phyloP scores from a whole-genome alignment of 805 yeast genomes.

The Jamesozyma rosinii region DNA sequence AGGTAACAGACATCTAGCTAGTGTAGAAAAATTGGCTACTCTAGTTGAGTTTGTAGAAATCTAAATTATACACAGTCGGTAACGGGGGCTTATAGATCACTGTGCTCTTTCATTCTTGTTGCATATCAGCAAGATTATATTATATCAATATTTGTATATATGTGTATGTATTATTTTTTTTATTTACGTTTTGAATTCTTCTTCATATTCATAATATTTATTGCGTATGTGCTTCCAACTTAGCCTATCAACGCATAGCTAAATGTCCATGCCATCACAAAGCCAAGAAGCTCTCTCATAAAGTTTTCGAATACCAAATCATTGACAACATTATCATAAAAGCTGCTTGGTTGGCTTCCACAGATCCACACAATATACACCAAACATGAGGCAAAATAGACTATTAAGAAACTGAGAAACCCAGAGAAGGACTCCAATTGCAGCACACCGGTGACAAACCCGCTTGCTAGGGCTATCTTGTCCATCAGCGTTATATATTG shows the following conservation, averaged over 20 bases:
- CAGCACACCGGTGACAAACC: conserved; percentile 48
- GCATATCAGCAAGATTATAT: not conserved
- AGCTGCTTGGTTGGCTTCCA: conserved; percentile 30
- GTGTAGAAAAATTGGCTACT: conserved; percentile 31
- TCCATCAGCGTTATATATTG: conserved; percentile 33
- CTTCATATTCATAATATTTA: not conserved
- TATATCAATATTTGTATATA: not conserved
- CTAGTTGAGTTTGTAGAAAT: conserved; percentile 26
- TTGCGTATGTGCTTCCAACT: too few relatives aligned
- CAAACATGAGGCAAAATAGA: conserved; percentile 30
- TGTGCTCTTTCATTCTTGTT: too few relatives aligned
- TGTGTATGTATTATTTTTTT: not conserved
- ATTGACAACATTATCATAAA: conserved; percentile 33
- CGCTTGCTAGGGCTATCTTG: conserved; percentile 40
- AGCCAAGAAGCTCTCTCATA: conserved; percentile 43
- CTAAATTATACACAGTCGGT: not conserved
- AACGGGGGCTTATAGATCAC: too few relatives aligned
- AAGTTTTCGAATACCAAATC: conserved; percentile 38
- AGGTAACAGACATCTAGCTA: conserved; percentile 31
- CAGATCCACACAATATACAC: conserved; percentile 31
- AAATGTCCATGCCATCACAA: conserved; percentile 51
- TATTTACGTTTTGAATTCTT: not conserved
- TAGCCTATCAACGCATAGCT: conserved; percentile 39
- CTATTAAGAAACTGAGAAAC: conserved; percentile 34
- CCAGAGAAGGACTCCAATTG: conserved; percentile 44